These are phyloP conservation scores for Trametes sp. DNA, from an alignment of 1,284 basidiomycete genomes.

Conservation along the genomic window DNA sequence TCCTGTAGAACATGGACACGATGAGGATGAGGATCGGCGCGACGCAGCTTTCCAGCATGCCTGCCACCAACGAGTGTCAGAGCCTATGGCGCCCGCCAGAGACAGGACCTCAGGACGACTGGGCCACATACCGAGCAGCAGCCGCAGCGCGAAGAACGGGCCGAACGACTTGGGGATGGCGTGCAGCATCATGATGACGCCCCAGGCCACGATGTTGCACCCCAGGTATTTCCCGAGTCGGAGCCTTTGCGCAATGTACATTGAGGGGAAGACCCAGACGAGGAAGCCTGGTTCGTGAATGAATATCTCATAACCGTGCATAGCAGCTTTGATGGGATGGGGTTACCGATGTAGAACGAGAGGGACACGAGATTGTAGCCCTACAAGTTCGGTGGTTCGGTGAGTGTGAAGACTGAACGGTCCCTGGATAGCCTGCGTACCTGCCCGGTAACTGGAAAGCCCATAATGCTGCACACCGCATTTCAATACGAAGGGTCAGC, in stretches of 20 bases:
- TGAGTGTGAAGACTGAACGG: not conserved
- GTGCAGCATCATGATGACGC: slow-evolving; percentile 67
- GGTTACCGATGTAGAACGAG: slow-evolving; percentile 71
- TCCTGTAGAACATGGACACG: slow-evolving; percentile 76
- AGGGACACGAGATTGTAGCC: slow-evolving; percentile 71
- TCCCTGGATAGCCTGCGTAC: slow-evolving; percentile 37
- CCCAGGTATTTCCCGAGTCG: slow-evolving; percentile 70
- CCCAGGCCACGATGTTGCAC: slow-evolving; percentile 69
- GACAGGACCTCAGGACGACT: not conserved
- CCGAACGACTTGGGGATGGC: slow-evolving; percentile 63
- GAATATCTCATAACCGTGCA: too few species aligned
- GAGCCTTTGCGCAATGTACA: slow-evolving; percentile 69
- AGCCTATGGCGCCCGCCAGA: too few species aligned
- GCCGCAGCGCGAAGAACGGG: slow-evolving; percentile 67
- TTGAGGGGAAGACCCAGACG: slow-evolving; percentile 72
- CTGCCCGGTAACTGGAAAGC: slow-evolving; percentile 69
- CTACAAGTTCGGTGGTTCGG: slow-evolving; percentile 38
- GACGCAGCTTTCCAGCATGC: slow-evolving; percentile 73
- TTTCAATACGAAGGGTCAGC: not conserved
- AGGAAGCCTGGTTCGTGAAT: too few species aligned
- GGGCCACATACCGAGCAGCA: slow-evolving; percentile 57
- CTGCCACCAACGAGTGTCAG: slow-evolving; percentile 40
- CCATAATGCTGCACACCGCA: slow-evolving; percentile 59
- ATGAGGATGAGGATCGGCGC: slow-evolving; percentile 70
- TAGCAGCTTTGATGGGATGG: too few species aligned